Evolutionary conservation across 2,329 filamentous ascomycete species (phyloP), one percentile per base, ranked within the genome.

Genomic region (Fusarium pininemorale): DNA sequence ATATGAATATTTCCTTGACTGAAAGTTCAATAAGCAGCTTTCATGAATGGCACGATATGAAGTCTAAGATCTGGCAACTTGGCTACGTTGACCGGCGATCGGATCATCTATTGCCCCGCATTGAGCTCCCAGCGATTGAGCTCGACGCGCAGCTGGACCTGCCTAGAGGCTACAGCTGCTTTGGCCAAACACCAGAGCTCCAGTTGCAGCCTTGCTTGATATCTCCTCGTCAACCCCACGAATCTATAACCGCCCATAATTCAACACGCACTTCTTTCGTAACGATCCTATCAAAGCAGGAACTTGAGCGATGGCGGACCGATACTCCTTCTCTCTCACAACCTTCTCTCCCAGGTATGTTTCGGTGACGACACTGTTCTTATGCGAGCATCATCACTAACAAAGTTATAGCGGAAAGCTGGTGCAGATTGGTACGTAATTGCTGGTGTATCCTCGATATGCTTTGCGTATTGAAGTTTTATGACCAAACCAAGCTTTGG

Each of bases 261-360:
- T 66, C 47, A 66, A 47, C 60, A 24, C 54, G 66, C 59, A 67
- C 56, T 63, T 56, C 54, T 61, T 61, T 37, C 42, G 57, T 41
- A 63, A 35, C 47, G 20, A 73, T 41, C 47, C 62, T 38, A 54
- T 59, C 47, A 42, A 44, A 60, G 42, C 38, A 72, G 62, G 45
- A 69, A 35, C 58, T 75, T 71, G 79, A 81, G 87, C 76, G 82
- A 99, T 99, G 96, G 96, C 96, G 82, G 96, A 99, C 86, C 90
- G 96, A 88, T 99, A 99, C 86, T 98, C 96, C 63, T 99, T 99
- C 91, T 99, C 96, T 69, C 90, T 99, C 83, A 99, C 96, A 75
- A 99, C 96, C 76, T 99, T 99, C 92, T 98, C 96, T 81, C 96
- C 96, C 84, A 99, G 96, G 96, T 97, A 91, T 85, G 91, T 81